These are phyloP conservation scores for Rhizoclosmatium globosum DNA, from an alignment of 192 early-diverging fungal genomes.

Conservation along the genomic window DNA sequence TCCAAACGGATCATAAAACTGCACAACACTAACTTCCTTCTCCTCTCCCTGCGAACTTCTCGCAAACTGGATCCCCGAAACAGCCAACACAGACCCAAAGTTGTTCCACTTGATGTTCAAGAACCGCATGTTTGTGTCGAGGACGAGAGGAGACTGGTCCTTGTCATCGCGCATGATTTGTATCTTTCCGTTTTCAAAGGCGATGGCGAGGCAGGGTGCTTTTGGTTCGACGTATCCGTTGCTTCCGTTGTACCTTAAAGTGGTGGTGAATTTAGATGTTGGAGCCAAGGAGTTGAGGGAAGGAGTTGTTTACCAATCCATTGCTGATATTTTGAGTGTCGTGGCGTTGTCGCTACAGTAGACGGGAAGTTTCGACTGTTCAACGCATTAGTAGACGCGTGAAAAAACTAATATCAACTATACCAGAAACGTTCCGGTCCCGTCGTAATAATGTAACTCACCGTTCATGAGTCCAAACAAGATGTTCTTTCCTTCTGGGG, in stretches of 20 bases:
- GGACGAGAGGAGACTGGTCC: constrained; percentile 55
- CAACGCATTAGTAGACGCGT: not conserved
- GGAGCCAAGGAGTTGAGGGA: not conserved
- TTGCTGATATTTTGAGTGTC: constrained; percentile 52
- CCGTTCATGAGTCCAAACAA: constrained; percentile 63
- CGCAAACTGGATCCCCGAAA: constrained; percentile 59
- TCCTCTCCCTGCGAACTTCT: constrained; percentile 61
- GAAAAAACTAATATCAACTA: not conserved
- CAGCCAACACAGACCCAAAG: constrained; percentile 64
- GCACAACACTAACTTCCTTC: constrained; percentile 63
- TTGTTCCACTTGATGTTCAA: constrained; percentile 65
- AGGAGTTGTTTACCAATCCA: constrained; percentile 53
- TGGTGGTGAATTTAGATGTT: constrained; percentile 41
- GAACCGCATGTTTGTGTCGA: constrained; percentile 64
- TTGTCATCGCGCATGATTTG: constrained; percentile 65
- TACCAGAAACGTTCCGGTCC: constrained; percentile 58
- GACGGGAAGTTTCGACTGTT: constrained; percentile 55
- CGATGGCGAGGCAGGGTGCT: constrained; percentile 61
- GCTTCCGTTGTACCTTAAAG: constrained; percentile 61
- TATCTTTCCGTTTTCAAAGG: constrained; percentile 67
- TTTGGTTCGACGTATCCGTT: constrained; percentile 58
- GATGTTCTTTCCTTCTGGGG: constrained; percentile 63
- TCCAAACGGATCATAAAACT: constrained; percentile 62
- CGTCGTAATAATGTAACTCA: constrained; percentile 64
- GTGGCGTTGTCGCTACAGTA: constrained; percentile 51